phyloP scores from a whole-genome alignment of 2,329 filamentous ascomycete genomes.

The Stagonosporopsis cucurbitacearum region DNA sequence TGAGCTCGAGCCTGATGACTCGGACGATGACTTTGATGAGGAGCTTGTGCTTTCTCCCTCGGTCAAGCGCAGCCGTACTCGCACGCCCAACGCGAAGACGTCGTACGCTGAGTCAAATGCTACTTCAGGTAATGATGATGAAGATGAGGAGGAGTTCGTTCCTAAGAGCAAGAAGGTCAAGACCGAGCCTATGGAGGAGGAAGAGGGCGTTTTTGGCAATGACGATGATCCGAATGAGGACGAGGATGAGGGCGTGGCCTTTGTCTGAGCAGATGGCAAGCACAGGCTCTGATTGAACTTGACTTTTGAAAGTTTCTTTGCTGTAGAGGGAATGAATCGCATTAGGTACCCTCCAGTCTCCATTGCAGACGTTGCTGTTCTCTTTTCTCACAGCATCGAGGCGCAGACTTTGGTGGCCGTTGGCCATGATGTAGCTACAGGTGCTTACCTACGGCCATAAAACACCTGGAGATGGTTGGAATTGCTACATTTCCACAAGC shows the following conservation, averaged over 20 bases:
- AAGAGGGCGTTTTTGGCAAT: no score
- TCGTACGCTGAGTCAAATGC: constrained; percentile 4
- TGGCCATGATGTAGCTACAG: neutral
- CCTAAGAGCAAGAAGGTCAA: constrained; percentile 7
- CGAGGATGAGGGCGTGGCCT: neutral
- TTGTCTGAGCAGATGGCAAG: neutral
- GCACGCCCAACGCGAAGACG: neutral
- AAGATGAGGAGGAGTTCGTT: constrained; percentile 2
- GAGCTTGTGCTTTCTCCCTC: neutral
- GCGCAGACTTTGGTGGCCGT: neutral
- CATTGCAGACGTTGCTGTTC: neutral
- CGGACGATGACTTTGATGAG: neutral
- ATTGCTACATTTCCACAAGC: neutral
- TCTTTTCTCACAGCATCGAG: neutral
- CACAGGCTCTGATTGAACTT: neutral
- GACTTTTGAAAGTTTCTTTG: neutral
- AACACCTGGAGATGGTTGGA: neutral
- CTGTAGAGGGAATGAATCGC: neutral
- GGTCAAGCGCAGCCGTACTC: neutral
- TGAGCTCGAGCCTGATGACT: neutral
- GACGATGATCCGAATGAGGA: neutral
- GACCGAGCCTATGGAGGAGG: neutral
- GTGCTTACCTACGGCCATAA: no score
- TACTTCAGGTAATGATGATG: neutral
- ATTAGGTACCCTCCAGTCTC: neutral